Evolutionary conservation across 2,329 filamentous ascomycete genomes (phyloP).

Genomic region (Coleophoma crateriformis): DNA sequence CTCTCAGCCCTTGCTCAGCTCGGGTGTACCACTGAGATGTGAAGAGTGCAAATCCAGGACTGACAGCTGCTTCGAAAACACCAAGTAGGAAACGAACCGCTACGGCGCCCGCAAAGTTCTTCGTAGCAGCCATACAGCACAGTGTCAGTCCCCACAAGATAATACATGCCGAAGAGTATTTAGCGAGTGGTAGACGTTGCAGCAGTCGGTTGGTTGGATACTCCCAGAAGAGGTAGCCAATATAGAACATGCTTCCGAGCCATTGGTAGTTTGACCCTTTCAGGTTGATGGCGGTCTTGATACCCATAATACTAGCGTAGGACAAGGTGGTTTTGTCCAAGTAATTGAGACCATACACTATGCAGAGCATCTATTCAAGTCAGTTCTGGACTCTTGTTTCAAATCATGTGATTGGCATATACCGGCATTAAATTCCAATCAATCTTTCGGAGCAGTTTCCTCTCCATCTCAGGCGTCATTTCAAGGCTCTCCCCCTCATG

Average conservation of each 20-base stretch:
- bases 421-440: constrained; percentile 39
- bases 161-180: constrained; percentile 57
- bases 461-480: constrained; percentile 34
- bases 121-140: constrained; percentile 56
- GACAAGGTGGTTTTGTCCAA: constrained; percentile 42
- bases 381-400: background rate
- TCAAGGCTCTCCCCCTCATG: constrained; percentile 30
- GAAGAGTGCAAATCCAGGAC: constrained; percentile 62
- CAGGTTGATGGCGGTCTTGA: constrained; percentile 36
- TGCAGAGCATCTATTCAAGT: constrained; percentile 39
- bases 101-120: constrained; percentile 54
- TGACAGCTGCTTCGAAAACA: constrained; percentile 62
- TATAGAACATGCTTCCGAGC: constrained; percentile 41
- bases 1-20: constrained; percentile 57
- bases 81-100: constrained; percentile 64
- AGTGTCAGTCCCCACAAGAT: constrained; percentile 57
- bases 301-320: constrained; percentile 43
- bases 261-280: constrained; percentile 39
- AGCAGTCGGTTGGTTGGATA: constrained; percentile 25
- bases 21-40: constrained; percentile 71
- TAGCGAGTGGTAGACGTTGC: constrained; percentile 55
- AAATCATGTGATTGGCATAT: background rate
- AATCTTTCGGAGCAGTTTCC: constrained; percentile 37
- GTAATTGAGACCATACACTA: constrained; percentile 54
- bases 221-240: constrained; percentile 28